A percentile compares a stretch with the other conserved stretches of the same genome.
Evolutionary conservation across 139 green algal species (phyloP).

Genomic region (Asterochloris sp.): DNA sequence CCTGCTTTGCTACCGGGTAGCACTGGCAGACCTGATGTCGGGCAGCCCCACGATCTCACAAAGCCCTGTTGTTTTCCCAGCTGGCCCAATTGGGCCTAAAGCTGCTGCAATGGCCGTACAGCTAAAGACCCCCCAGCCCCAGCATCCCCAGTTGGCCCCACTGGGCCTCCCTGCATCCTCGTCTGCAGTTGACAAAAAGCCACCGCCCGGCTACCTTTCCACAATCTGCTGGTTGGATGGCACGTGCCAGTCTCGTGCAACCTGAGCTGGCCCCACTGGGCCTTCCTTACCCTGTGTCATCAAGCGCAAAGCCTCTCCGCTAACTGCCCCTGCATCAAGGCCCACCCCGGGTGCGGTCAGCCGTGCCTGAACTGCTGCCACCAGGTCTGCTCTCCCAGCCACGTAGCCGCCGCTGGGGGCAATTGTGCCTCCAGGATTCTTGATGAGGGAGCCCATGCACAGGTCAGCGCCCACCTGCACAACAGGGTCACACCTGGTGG

Average conservation of each 20-base stretch:
- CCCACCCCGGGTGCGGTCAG: constrained; percentile 86
- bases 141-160: no score
- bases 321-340: constrained; percentile 74
- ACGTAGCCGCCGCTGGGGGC: constrained; percentile 90
- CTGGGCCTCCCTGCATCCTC: no score
- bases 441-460: constrained; percentile 92
- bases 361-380: constrained; percentile 67
- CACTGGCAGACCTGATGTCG: no score
- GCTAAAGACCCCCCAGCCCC: no score
- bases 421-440: constrained; percentile 91
- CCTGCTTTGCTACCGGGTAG: no score
- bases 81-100: no score
- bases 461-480: constrained; percentile 86
- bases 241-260: neutral
- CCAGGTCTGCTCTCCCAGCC: constrained; percentile 71
- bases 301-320: constrained; percentile 67
- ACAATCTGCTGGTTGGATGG: no score
- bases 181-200: no score
- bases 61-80: no score
- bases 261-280: neutral
- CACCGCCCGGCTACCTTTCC: no score
- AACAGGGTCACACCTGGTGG: neutral
- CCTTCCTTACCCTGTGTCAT: constrained; percentile 66
- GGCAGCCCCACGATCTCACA: no score
- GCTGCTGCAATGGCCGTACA: no score